Evolutionary conservation across 1,284 basidiomycete genomes (phyloP).

Genomic region (Mixia osmundae): DNA sequence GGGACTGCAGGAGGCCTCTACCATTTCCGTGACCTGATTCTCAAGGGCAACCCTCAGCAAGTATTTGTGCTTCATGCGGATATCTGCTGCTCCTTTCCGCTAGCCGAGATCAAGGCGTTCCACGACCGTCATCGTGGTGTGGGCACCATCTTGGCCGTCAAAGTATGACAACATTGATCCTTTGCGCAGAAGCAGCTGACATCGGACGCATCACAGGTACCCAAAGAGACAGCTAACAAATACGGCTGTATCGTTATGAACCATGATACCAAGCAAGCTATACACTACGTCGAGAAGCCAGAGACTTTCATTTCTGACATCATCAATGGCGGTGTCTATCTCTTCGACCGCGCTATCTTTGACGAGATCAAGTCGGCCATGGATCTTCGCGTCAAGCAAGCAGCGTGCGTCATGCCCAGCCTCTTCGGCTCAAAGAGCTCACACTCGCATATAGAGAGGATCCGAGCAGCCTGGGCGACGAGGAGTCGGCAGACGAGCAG

Average conservation of each 20-base stretch:
- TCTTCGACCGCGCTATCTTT: slow-evolving; percentile 29
- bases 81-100: slow-evolving; percentile 28
- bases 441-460: neutral
- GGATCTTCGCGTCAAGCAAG: slow-evolving; percentile 26
- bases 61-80: slow-evolving; percentile 32
- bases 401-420: slow-evolving; percentile 18
- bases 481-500: slow-evolving; percentile 25
- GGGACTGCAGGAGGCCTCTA: slow-evolving; percentile 24
- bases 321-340: slow-evolving; percentile 26
- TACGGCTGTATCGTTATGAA: slow-evolving; percentile 29
- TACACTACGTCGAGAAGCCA: slow-evolving; percentile 29
- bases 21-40: slow-evolving; percentile 28
- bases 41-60: slow-evolving; percentile 25
- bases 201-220: slow-evolving; percentile 21
- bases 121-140: slow-evolving; percentile 28
- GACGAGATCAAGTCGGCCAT: slow-evolving; percentile 29
- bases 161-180: slow-evolving; percentile 21
- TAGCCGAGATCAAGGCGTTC: slow-evolving; percentile 24
- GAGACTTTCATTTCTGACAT: slow-evolving; percentile 28
- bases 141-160: slow-evolving; percentile 28
- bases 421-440: neutral
- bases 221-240: slow-evolving; percentile 25
- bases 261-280: slow-evolving; percentile 19
- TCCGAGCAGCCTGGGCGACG: slow-evolving; percentile 24
- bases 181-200: neutral